Conservation (phyloP, 2,329 filamentous ascomycete genomes). For the Penicillium sp. region DNA sequence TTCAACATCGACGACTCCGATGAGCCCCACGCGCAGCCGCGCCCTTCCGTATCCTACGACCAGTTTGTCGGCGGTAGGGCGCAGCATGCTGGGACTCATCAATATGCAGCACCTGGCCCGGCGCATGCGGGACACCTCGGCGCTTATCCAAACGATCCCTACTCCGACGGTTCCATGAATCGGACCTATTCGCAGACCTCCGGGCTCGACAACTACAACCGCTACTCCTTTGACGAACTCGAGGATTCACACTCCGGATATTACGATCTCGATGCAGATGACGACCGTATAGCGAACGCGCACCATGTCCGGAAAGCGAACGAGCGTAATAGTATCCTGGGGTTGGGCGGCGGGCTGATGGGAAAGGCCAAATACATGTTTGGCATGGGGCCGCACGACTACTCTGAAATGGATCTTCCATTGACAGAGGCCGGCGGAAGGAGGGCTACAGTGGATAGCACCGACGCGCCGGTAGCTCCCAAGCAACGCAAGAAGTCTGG, state of each 20-base stretch:
- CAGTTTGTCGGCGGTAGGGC: slow-evolving; percentile 76
- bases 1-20: slow-evolving; percentile 70
- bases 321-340: slow-evolving; percentile 84
- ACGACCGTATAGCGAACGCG: slow-evolving; percentile 54
- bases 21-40: slow-evolving; percentile 54
- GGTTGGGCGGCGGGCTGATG: slow-evolving; percentile 80
- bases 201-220: slow-evolving; percentile 80
- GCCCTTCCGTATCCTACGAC: slow-evolving; percentile 90
- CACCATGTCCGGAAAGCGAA: slow-evolving; percentile 57
- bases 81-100: slow-evolving; percentile 47
- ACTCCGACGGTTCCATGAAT: slow-evolving; percentile 36
- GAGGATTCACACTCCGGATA: slow-evolving; percentile 77
- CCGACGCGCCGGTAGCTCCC: slow-evolving; percentile 41
- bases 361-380: slow-evolving; percentile 87
- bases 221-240: slow-evolving; percentile 84
- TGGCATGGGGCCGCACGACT: slow-evolving; percentile 71
- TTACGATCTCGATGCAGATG: slow-evolving; percentile 66
- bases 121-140: slow-evolving; percentile 31
- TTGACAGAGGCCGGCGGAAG: slow-evolving; percentile 72
- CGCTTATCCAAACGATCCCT: slow-evolving; percentile 38
- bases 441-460: slow-evolving; percentile 45
- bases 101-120: slow-evolving; percentile 35
- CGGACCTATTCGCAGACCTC: slow-evolving; percentile 71
- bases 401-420: slow-evolving; percentile 97
- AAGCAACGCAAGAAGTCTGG: slow-evolving; percentile 61